Percentiles rank a stretch among this genome's conserved stretches.
These are phyloP conservation scores for Orbilia brochopaga DNA, from an alignment of 2,329 filamentous ascomycete genomes.

Conservation along the genomic window DNA sequence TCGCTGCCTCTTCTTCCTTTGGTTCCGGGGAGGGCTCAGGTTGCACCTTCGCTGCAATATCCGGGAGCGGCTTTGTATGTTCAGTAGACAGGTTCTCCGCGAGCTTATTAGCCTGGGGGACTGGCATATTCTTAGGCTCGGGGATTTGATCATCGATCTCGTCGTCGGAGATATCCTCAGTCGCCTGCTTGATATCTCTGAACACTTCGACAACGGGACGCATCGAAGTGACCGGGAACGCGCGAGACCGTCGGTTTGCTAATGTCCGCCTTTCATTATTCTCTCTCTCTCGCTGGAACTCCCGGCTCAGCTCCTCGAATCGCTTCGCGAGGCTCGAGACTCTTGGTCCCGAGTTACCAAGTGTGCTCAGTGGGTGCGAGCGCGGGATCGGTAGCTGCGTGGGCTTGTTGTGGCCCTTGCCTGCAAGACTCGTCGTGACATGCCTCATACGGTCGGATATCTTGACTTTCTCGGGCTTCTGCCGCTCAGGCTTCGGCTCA, in stretches of 20 bases:
- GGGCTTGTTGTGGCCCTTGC: conserved; percentile 39
- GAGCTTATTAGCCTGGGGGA: conserved; percentile 51
- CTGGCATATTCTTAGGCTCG: conserved; percentile 53
- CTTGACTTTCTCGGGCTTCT: conserved; percentile 50
- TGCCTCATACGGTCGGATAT: conserved; percentile 48
- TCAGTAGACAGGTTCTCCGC: conserved; percentile 51
- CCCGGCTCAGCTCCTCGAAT: conserved; percentile 93
- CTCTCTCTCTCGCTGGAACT: conserved; percentile 93
- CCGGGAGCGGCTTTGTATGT: conserved; percentile 46
- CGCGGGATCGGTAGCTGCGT: conserved; percentile 40
- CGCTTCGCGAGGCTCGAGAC: conserved; percentile 93
- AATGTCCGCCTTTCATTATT: conserved; percentile 77
- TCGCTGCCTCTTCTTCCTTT: conserved; percentile 25
- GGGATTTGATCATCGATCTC: conserved; percentile 45
- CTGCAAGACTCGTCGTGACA: conserved; percentile 47
- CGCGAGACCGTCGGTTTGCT: conserved; percentile 78
- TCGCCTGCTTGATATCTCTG: conserved; percentile 88
- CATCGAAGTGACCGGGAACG: conserved; percentile 88
- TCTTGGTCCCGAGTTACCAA: conserved; percentile 69
- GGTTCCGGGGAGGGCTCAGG: conserved; percentile 4
- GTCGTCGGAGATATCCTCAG: conserved; percentile 68
- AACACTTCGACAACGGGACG: conserved; percentile 97
- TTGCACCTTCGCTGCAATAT: conserved; percentile 13
- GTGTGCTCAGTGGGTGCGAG: conserved; percentile 57
- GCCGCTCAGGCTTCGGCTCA: conserved; percentile 40